Evolutionary conservation across 371 early-diverging fungal genomes (phyloP).

Genomic region (Mortierella sp.): DNA sequence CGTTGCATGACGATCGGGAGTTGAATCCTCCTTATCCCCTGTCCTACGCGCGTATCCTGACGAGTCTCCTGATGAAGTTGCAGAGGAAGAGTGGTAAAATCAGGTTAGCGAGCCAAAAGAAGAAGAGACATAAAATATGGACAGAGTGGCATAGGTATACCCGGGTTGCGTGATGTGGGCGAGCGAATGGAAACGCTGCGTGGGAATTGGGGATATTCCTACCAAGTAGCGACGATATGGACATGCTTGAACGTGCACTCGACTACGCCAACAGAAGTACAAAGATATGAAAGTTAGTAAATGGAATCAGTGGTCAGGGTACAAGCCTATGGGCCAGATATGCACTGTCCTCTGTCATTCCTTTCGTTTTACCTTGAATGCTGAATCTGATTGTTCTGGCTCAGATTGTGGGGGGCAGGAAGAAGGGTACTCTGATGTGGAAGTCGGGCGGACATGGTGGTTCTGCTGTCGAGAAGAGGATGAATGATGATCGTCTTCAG

Average conservation of each 20-base stretch:
- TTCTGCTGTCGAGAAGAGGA: background rate
- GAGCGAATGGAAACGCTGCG: background rate
- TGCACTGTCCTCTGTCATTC: background rate
- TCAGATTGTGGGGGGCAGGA: background rate
- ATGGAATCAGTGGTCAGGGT: background rate
- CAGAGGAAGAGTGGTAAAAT: background rate
- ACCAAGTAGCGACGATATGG: constrained; percentile 54
- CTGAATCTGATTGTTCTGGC: background rate
- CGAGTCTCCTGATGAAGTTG: constrained; percentile 26
- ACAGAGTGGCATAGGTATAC: background rate
- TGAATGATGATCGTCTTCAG: constrained; percentile 24
- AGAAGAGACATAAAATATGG: background rate
- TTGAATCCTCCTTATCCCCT: constrained; percentile 15
- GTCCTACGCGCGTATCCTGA: constrained; percentile 22
- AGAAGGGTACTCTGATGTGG: background rate
- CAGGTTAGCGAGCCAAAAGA: background rate
- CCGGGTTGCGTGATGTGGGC: constrained; percentile 1
- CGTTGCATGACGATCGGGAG: constrained; percentile 22
- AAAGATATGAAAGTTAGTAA: background rate
- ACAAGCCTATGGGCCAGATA: too few relatives aligned
- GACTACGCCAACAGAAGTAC: constrained; percentile 6
- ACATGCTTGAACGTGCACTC: constrained; percentile 35
- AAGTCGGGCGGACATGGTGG: background rate
- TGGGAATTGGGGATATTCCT: constrained; percentile 15
- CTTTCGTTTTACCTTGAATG: background rate